Base-by-base conservation (phyloP, 192 early-diverging fungal species). In the Gamsiella multidivaricata region DNA sequence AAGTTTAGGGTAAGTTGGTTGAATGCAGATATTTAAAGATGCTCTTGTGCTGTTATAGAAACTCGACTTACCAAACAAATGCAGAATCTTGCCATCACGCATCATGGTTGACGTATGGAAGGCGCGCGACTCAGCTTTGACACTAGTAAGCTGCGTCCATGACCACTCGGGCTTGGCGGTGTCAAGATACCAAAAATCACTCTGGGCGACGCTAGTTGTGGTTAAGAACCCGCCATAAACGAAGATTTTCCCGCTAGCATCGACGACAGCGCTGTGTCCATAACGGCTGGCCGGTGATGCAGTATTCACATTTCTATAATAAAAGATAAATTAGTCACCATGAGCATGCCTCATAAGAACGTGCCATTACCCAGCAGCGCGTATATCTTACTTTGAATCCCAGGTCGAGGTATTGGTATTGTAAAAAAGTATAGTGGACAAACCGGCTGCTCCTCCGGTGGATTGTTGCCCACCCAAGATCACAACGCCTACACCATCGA, bases 101-200 rank as follows among this genome's bases (percentile, higher is more conserved):
- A 76, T 20, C 8, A 76, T 29, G 22, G 66, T 65, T 10, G 65
- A 60, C 22, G 65, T 50, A 29, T 76, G 73, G 65, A 76, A 76
- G 1, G 65, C 73, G 17, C 73, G 64, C 12, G 58, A 25, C 15
- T 76, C 73, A 8, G 65, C n/a, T n/a, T n/a, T 33, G 5, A 39
- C 32, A n/a, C 37, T 53, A 15, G 0, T n/a, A 11, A 60, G 1
- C 22, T 68, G 55, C 22, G 20, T 55, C 73, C 73, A 76, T 2
- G 45, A 5, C 73, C 73, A 68, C 18, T 49, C 41, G 14, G 36
- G 0, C 15, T 0, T 22, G 2, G 34, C 32, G 3, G 64, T 66
- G 31, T 76, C 20, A 9, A 76, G 42, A 26, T 32, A 10, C 28
- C 26, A 76, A 9, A 68, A 7, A n/a, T 65, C 73, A 22, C 33